A percentile compares a stretch with the other conserved stretches of the same genome.
These are phyloP conservation scores for Grigorovia transvaalensis DNA, from an alignment of 805 yeast species.

Conservation along the genomic window DNA sequence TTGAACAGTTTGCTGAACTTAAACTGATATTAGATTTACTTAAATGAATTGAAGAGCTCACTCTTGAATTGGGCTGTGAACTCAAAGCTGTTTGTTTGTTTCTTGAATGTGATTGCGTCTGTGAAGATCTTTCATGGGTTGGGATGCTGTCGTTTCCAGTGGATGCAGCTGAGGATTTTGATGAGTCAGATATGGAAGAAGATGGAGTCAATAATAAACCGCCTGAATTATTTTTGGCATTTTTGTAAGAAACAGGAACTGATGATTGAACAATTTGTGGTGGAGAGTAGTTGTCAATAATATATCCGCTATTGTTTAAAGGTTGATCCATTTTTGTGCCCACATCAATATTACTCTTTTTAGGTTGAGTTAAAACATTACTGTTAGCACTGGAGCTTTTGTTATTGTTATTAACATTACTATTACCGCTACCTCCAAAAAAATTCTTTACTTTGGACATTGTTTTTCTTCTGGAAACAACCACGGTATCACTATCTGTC, in stretches of 20 bases:
- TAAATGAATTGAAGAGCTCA: not conserved
- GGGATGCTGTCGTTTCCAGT: not conserved
- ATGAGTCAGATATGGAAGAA: constrained; percentile 1
- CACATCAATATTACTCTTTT: not conserved
- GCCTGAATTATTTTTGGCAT: not conserved
- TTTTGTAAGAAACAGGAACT: constrained; percentile 3
- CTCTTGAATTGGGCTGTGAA: not conserved
- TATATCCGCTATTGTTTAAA: not conserved
- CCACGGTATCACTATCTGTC: not conserved
- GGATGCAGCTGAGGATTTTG: not conserved
- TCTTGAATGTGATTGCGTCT: not conserved
- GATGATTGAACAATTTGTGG: constrained; percentile 3
- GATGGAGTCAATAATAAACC: not conserved
- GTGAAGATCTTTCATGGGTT: not conserved
- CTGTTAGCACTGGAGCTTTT: not conserved
- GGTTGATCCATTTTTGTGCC: not conserved
- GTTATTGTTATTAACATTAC: not conserved
- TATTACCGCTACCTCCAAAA: constrained; percentile 1
- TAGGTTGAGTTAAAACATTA: not conserved
- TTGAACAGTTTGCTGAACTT: constrained; percentile 1
- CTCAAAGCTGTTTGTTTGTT: not conserved
- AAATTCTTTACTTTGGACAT: constrained; percentile 6
- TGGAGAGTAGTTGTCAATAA: not conserved
- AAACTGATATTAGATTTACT: not conserved
- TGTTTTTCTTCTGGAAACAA: constrained; percentile 4